phyloP scores from a whole-genome alignment of 2,329 filamentous ascomycete species.

The Diplodia mutila region DNA sequence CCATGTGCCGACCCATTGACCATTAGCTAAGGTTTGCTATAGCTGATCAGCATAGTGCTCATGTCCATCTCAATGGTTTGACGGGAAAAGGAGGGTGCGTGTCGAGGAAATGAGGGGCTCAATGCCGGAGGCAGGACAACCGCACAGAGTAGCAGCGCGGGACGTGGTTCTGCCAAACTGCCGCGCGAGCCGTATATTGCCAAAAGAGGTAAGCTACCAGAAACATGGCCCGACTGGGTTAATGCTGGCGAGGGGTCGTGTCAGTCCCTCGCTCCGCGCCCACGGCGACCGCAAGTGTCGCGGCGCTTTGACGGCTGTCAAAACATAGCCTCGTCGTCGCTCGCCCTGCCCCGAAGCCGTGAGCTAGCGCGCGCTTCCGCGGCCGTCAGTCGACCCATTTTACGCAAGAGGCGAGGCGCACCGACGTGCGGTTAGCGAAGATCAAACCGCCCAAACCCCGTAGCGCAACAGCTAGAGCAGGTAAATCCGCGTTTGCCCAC shows the following conservation, averaged over 20 bases:
- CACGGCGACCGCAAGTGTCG: not conserved
- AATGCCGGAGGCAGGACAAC: not conserved
- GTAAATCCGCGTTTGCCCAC: slow-evolving; percentile 6
- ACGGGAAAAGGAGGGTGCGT: not conserved
- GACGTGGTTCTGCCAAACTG: not conserved
- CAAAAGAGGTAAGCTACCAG: slow-evolving; percentile 19
- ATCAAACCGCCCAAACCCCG: slow-evolving; percentile 12
- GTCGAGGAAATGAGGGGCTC: slow-evolving; percentile 4
- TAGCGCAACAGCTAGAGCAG: slow-evolving; percentile 17
- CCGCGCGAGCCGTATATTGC: not conserved
- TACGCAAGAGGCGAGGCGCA: slow-evolving; percentile 13
- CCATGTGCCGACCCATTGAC: not conserved
- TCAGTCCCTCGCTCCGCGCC: not conserved
- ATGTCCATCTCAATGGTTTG: not conserved
- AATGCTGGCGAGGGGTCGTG: slow-evolving; percentile 1
- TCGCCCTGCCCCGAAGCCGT: not conserved
- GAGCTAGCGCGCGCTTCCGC: slow-evolving; percentile 17
- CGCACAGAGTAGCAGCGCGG: not conserved
- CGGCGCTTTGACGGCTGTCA: slow-evolving; percentile 10
- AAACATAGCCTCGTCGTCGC: not conserved
- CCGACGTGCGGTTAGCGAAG: slow-evolving; percentile 22
- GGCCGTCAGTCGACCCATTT: not conserved
- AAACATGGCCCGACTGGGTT: not conserved
- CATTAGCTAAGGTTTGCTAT: slow-evolving; percentile 1
- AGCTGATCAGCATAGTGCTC: slow-evolving; percentile 4